These are phyloP conservation scores for Erodium maritimum DNA, from an alignment of 345 rosid genomes.

Conservation along the genomic window DNA sequence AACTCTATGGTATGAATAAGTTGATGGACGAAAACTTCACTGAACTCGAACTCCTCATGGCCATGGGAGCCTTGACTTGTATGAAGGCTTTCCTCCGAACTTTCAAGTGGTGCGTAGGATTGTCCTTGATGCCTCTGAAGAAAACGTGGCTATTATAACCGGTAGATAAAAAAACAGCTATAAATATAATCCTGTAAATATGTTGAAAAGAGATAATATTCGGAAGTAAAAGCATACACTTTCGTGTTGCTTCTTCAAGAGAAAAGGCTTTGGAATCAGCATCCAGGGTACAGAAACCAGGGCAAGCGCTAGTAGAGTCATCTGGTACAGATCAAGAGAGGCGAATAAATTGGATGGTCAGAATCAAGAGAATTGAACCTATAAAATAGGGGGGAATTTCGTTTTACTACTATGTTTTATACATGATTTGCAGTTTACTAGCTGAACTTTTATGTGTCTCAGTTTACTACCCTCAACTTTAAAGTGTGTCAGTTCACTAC, in stretches of 20 bases:
- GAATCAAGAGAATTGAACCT: constrained; percentile 5
- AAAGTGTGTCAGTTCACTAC: too few relatives aligned
- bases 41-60: constrained; percentile 88
- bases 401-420: too few relatives aligned
- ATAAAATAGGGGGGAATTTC: too few relatives aligned
- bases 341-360: too few relatives aligned
- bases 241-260: constrained; percentile 80
- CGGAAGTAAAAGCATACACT: constrained; percentile 26
- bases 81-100: constrained; percentile 67
- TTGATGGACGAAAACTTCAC: constrained; percentile 93
- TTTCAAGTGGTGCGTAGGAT: constrained; percentile 43
- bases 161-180: neutral
- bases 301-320: constrained; percentile 59
- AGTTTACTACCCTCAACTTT: too few relatives aligned
- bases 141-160: constrained; percentile 14
- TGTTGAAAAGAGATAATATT: neutral
- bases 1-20: constrained; percentile 95
- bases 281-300: constrained; percentile 94
- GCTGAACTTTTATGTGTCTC: too few relatives aligned
- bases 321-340: constrained; percentile 28
- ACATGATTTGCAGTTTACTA: too few relatives aligned
- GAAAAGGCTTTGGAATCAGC: constrained; percentile 88
- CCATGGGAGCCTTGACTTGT: constrained; percentile 47
- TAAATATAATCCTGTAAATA: neutral
- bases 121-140: constrained; percentile 81